These are phyloP conservation scores for Lanmaoa pseudosensibilis DNA, from an alignment of 768 basidiomycete species.

Conservation along the genomic window DNA sequence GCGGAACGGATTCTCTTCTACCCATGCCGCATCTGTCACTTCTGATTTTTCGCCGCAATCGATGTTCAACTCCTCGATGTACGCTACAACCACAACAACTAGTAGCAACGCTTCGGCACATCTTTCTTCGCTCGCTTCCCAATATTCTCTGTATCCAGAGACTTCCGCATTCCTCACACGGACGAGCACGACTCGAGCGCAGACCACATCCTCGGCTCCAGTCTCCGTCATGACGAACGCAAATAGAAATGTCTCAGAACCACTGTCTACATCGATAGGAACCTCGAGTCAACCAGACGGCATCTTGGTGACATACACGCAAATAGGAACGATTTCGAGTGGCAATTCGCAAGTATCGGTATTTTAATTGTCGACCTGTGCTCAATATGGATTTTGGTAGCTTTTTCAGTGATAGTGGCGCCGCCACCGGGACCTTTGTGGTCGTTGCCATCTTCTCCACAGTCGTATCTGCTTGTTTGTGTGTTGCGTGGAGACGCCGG, in stretches of 20 bases:
- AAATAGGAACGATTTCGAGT: conserved; percentile 28
- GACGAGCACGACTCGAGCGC: conserved; percentile 42
- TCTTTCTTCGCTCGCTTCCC: neutral
- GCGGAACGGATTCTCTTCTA: neutral
- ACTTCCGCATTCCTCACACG: conserved; percentile 18
- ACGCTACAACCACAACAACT: neutral
- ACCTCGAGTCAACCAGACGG: conserved; percentile 49
- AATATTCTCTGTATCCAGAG: neutral
- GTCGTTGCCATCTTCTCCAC: conserved; percentile 59
- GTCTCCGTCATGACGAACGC: conserved; percentile 40
- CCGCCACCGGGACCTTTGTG: conserved; percentile 74
- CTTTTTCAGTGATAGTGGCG: conserved; percentile 66
- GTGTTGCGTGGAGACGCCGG: conserved; percentile 37
- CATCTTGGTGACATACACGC: conserved; percentile 46
- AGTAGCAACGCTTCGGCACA: neutral
- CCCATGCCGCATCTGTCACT: neutral
- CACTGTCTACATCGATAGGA: conserved; percentile 46
- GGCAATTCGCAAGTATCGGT: conserved; percentile 28
- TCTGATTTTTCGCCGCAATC: conserved; percentile 2
- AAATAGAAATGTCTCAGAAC: conserved; percentile 39
- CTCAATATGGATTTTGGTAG: conserved; percentile 32
- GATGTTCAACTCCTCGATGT: neutral
- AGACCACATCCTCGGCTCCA: conserved; percentile 40
- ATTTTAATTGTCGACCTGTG: neutral
- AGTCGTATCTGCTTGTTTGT: conserved; percentile 44